A percentile compares a stretch with the other conserved stretches of the same genome.
Evolutionary conservation across 139 green algal species (phyloP).

Genomic region (Desmodesmus armatus): DNA sequence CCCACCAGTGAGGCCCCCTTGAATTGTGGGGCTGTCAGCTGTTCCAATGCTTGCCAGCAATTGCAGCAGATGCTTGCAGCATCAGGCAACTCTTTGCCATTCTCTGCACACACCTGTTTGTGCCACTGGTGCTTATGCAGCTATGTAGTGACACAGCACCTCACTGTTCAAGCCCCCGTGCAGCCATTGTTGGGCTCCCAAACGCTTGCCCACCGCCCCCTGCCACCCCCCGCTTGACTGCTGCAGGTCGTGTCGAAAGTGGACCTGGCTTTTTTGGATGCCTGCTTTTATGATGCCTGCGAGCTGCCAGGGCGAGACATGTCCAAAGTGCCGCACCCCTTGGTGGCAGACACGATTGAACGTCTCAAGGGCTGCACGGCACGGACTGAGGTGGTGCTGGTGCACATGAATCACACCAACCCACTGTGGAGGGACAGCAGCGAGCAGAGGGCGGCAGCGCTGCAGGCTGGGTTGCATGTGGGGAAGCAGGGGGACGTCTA

Average conservation of each 20-base stretch:
- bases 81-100: too few species aligned
- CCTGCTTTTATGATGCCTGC: slow-evolving; percentile 42
- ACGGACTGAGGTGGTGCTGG: slow-evolving; percentile 11
- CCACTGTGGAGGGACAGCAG: slow-evolving; percentile 16
- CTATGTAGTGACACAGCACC: too few species aligned
- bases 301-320: slow-evolving; percentile 48
- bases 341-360: slow-evolving; percentile 30
- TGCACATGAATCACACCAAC: slow-evolving; percentile 56
- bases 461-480: neutral
- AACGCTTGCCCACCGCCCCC: too few species aligned
- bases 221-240: too few species aligned
- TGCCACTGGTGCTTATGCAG: neutral
- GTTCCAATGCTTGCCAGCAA: neutral
- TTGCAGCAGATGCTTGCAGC: neutral
- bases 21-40: too few species aligned
- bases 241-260: slow-evolving; percentile 22
- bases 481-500: slow-evolving; percentile 7
- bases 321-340: slow-evolving; percentile 38
- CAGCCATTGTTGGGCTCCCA: too few species aligned
- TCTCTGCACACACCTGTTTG: too few species aligned
- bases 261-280: slow-evolving; percentile 44
- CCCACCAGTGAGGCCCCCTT: too few species aligned
- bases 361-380: neutral
- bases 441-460: neutral
- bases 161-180: too few species aligned